phyloP scores from a whole-genome alignment of 176 grass and related monocot genomes.

The Triticum monococcum region DNA sequence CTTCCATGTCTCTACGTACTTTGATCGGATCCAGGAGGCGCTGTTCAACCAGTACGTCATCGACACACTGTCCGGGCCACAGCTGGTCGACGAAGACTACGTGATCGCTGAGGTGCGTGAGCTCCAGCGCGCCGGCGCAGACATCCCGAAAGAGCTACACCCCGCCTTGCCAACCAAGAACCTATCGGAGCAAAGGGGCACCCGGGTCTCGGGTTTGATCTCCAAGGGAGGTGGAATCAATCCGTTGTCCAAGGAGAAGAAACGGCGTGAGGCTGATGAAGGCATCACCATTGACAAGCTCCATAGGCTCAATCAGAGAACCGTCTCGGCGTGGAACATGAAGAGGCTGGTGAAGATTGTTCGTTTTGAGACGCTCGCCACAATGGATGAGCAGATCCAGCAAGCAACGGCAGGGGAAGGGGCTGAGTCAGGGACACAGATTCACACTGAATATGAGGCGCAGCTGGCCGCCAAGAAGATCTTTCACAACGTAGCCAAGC shows the following conservation, averaged over 20 bases:
- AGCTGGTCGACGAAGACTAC: conserved; percentile 52
- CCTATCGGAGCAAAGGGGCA: conserved; percentile 27
- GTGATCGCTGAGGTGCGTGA: conserved; percentile 61
- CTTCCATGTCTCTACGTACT: conserved; percentile 80
- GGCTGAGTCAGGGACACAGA: conserved; percentile 50
- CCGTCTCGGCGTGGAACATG: conserved; percentile 85
- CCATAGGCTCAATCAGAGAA: conserved; percentile 64
- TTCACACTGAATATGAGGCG: conserved; percentile 62
- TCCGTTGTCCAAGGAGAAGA: conserved; percentile 36
- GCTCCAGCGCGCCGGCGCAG: conserved; percentile 52
- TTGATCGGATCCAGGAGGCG: conserved; percentile 82
- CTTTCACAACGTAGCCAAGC: conserved; percentile 65
- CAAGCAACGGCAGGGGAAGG: conserved; percentile 18
- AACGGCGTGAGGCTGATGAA: conserved; percentile 9
- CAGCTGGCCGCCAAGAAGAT: conserved; percentile 70
- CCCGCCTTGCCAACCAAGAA: conserved; percentile 31
- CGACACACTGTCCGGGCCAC: conserved; percentile 67
- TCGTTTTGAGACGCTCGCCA: conserved; percentile 47
- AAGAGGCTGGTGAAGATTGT: conserved; percentile 70
- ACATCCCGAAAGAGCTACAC: conserved; percentile 52
- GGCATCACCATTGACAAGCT: conserved; percentile 62
- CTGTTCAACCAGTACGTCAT: conserved; percentile 74
- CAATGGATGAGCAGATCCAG: conserved; percentile 65
- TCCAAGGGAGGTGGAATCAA: conserved; percentile 26
- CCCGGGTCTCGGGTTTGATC: conserved; percentile 38